Evolutionary conservation across 139 green algal species (phyloP).

Genomic region (Monoraphidium neglectum): DNA sequence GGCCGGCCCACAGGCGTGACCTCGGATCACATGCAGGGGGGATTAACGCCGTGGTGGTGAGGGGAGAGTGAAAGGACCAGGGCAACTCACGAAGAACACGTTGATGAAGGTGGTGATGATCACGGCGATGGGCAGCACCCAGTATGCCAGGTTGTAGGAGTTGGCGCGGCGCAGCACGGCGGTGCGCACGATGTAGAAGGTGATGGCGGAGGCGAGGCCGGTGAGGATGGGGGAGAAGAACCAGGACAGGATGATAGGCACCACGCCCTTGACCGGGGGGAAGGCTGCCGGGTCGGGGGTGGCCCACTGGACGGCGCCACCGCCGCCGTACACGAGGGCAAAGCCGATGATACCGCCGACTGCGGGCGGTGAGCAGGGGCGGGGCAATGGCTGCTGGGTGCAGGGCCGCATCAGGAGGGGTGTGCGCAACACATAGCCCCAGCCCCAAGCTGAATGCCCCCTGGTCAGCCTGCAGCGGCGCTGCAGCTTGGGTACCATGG

Average conservation of each 20-base stretch:
- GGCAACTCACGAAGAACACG: constrained; percentile 42
- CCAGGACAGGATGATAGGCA: constrained; percentile 65
- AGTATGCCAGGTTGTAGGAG: constrained; percentile 41
- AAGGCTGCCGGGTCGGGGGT: constrained; percentile 29
- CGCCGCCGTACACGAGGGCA: constrained; percentile 30
- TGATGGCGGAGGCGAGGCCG: constrained; percentile 23
- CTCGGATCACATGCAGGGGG: background rate
- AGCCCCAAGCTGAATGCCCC: no score
- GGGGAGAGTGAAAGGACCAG: constrained; percentile 23
- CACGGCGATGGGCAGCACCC: constrained; percentile 50
- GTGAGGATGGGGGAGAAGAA: constrained; percentile 64
- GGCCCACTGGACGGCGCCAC: constrained; percentile 40
- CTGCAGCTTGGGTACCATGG: no score
- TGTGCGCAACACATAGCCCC: no score
- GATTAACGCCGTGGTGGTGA: background rate
- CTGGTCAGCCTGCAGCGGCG: no score
- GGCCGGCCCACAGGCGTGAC: no score
- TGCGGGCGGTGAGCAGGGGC: background rate
- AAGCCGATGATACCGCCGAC: constrained; percentile 58
- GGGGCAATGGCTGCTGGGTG: no score
- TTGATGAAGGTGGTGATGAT: constrained; percentile 43
- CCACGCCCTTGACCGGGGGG: constrained; percentile 43
- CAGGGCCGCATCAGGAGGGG: no score
- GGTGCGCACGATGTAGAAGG: constrained; percentile 41
- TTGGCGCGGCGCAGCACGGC: constrained; percentile 48